Percentiles rank a stretch among this genome's conserved stretches.
phyloP scores from a whole-genome alignment of 2,329 filamentous ascomycete species.

The Xylaria sp. region DNA sequence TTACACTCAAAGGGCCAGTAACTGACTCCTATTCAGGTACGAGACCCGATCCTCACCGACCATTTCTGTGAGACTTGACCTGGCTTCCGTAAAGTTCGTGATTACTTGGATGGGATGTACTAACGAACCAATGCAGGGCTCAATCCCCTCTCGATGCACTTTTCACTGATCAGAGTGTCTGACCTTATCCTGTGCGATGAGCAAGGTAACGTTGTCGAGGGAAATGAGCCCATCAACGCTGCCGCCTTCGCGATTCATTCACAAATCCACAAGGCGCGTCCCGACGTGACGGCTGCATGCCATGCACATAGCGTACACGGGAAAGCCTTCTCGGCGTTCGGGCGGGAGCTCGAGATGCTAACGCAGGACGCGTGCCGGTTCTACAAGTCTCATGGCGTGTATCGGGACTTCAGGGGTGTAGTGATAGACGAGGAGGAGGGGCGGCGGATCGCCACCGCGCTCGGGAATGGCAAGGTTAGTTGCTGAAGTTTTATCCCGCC shows the following conservation, averaged over 20 bases:
- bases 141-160: conserved; percentile 63
- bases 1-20: too few species aligned
- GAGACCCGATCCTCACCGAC: conserved; percentile 66
- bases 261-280: conserved; percentile 66
- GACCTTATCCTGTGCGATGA: conserved; percentile 70
- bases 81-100: background rate
- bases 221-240: conserved; percentile 64
- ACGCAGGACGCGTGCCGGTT: conserved; percentile 68
- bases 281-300: conserved; percentile 68
- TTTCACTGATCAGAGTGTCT: conserved; percentile 66
- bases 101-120: background rate
- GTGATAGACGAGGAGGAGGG: conserved; percentile 70
- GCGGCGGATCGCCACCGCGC: conserved; percentile 62
- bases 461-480: conserved; percentile 59
- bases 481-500: too few species aligned
- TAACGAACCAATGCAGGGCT: conserved; percentile 35
- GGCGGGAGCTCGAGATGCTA: conserved; percentile 67
- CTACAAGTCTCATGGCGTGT: conserved; percentile 68
- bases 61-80: conserved; percentile 63
- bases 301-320: conserved; percentile 69
- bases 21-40: background rate
- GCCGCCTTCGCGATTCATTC: conserved; percentile 71
- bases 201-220: conserved; percentile 65
- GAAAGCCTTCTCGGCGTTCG: conserved; percentile 69
- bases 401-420: conserved; percentile 68